phyloP scores from a whole-genome alignment of 805 yeast genomes.

The Saccharomycopsis babjevae region DNA sequence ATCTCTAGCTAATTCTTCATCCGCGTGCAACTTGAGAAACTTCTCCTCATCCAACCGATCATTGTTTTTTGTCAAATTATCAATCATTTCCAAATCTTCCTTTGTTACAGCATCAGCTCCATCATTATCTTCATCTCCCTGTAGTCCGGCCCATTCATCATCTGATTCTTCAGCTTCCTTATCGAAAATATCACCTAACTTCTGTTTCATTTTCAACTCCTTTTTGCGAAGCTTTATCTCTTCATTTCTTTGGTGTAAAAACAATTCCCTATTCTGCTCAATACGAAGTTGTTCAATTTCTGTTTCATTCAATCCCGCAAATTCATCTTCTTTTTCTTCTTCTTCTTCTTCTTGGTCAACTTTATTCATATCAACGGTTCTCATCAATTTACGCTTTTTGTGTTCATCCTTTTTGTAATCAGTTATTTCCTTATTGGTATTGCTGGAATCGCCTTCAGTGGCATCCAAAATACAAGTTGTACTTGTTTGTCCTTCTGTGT shows the following conservation, averaged over 20 bases:
- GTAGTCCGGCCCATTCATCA: conserved; percentile 78
- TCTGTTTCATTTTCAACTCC: conserved; percentile 41
- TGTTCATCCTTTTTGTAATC: background rate
- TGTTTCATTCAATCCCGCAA: conserved; percentile 16
- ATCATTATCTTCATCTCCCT: conserved; percentile 49
- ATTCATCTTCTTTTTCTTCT: conserved; percentile 17
- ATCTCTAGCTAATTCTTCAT: conserved; percentile 54
- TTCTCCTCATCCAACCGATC: conserved; percentile 40
- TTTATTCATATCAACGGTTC: conserved; percentile 4
- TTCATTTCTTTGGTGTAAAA: conserved; percentile 18
- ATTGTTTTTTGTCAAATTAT: conserved; percentile 51
- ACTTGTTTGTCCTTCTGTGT: background rate
- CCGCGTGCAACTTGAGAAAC: conserved; percentile 46
- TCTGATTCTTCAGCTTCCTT: conserved; percentile 85
- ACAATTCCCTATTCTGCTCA: conserved; percentile 20
- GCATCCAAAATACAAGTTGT: background rate
- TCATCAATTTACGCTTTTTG: background rate
- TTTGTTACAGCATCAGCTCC: conserved; percentile 51
- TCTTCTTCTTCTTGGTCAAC: conserved; percentile 11
- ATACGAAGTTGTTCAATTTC: conserved; percentile 20
- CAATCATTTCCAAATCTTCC: conserved; percentile 71
- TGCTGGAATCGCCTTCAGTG: background rate
- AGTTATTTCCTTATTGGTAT: background rate
- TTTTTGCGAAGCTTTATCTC: conserved; percentile 21
- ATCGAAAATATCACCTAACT: conserved; percentile 53